A percentile compares a stretch with the other conserved stretches of the same genome.
phyloP scores from a whole-genome alignment of 306 rosid genomes.

The Echinosophora koreensis region DNA sequence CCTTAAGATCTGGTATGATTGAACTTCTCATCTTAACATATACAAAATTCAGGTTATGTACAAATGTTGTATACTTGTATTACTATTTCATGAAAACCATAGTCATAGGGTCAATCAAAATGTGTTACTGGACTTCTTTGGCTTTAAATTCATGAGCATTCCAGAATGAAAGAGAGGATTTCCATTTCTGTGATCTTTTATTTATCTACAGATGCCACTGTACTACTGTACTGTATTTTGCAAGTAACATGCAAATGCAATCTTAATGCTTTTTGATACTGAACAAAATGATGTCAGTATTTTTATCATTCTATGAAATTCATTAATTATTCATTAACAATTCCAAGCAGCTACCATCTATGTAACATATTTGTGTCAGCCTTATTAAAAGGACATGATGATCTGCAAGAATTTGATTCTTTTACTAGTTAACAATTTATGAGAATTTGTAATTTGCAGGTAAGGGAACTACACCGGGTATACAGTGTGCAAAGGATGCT shows the following conservation, averaged over 20 bases:
- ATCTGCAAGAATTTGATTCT: slow-evolving; percentile 14
- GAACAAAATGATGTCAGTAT: background rate
- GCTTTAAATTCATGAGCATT: background rate
- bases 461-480: slow-evolving; percentile 82
- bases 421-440: slow-evolving; percentile 19
- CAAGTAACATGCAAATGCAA: background rate
- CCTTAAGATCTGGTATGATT: slow-evolving; percentile 36
- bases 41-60: slow-evolving; percentile 6
- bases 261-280: slow-evolving; percentile 1
- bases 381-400: slow-evolving; percentile 7
- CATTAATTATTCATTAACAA: too few species aligned
- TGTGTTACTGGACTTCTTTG: background rate
- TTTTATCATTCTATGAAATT: slow-evolving; percentile 14
- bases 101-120: background rate
- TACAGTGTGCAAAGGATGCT: slow-evolving; percentile 81
- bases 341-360: slow-evolving; percentile 6
- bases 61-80: too few species aligned
- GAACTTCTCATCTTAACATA: slow-evolving; percentile 27
- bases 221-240: too few species aligned
- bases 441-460: slow-evolving; percentile 61
- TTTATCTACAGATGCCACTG: too few species aligned
- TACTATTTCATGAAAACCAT: slow-evolving; percentile 5
- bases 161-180: background rate
- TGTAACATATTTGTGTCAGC: slow-evolving; percentile 12
- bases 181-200: background rate